Conservation (phyloP, 2,329 filamentous ascomycete species). For the Grosmannia clavigera region DNA sequence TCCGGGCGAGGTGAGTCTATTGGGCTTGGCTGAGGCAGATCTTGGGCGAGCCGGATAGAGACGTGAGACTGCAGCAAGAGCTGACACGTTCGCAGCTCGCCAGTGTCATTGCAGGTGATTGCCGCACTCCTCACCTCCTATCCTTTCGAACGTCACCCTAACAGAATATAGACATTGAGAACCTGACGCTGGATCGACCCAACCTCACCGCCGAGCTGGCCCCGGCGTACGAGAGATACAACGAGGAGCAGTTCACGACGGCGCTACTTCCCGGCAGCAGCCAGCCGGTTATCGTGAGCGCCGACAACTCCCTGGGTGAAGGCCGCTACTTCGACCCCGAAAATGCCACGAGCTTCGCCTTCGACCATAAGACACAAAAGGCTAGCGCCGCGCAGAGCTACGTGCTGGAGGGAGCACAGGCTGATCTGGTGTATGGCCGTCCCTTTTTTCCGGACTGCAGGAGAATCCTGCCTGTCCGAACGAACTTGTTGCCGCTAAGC, state of each 20-base stretch:
- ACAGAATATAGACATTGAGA: slow-evolving; percentile 80
- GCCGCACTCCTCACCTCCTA: background rate
- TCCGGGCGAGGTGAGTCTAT: slow-evolving; percentile 71
- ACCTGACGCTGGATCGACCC: slow-evolving; percentile 59
- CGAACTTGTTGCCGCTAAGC: too few relatives aligned
- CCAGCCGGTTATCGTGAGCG: slow-evolving; percentile 73
- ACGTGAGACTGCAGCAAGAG: background rate
- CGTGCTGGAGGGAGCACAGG: slow-evolving; percentile 61
- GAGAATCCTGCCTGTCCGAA: too few relatives aligned
- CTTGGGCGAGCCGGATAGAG: too few relatives aligned
- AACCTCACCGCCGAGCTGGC: slow-evolving; percentile 58
- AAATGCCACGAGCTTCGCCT: slow-evolving; percentile 75
- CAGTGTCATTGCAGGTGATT: slow-evolving; percentile 49
- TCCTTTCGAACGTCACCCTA: slow-evolving; percentile 10
- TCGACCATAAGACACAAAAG: slow-evolving; percentile 76
- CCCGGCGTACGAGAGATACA: slow-evolving; percentile 86
- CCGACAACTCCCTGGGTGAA: slow-evolving; percentile 68
- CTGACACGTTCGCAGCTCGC: slow-evolving; percentile 3
- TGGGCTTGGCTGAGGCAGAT: background rate
- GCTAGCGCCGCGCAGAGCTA: slow-evolving; percentile 73
- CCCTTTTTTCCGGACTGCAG: background rate
- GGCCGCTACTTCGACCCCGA: slow-evolving; percentile 85
- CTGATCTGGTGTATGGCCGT: slow-evolving; percentile 61
- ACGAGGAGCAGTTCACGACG: slow-evolving; percentile 84
- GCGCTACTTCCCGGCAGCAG: slow-evolving; percentile 81